A percentile compares a stretch with the other conserved stretches of the same genome.
These are phyloP conservation scores for Aureobasidium lini DNA, from an alignment of 2,329 filamentous ascomycete genomes.

Conservation along the genomic window DNA sequence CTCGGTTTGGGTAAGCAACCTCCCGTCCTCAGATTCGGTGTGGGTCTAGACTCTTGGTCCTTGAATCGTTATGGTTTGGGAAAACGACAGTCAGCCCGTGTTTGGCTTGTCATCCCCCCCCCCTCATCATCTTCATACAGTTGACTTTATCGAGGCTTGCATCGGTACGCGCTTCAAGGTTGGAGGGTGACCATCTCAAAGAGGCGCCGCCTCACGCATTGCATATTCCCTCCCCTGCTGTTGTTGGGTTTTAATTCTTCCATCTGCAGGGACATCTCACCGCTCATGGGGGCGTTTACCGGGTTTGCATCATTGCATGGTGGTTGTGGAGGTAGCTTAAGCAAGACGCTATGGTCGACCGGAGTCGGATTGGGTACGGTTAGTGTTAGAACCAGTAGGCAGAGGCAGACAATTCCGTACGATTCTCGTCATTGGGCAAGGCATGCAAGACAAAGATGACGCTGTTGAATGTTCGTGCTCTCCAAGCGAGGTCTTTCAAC, in stretches of 20 bases:
- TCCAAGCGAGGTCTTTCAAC: not conserved
- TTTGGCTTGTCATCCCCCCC: not conserved
- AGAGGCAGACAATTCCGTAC: not conserved
- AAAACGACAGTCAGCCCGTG: not conserved
- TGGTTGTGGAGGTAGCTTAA: not conserved
- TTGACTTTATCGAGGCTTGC: slow-evolving; percentile 7
- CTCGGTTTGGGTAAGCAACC: not conserved
- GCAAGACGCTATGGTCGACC: slow-evolving; percentile 1
- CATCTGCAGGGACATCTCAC: slow-evolving; percentile 10
- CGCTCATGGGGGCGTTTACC: slow-evolving; percentile 7
- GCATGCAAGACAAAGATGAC: not conserved
- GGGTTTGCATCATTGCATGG: slow-evolving; percentile 10
- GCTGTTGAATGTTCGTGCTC: not conserved
- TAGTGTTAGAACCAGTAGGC: not conserved
- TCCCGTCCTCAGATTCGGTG: slow-evolving; percentile 4
- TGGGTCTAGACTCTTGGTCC: not conserved
- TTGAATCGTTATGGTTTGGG: slow-evolving; percentile 1
- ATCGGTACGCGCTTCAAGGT: slow-evolving; percentile 1
- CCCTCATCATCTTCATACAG: not conserved
- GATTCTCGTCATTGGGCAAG: not conserved
- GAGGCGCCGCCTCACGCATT: slow-evolving; percentile 2
- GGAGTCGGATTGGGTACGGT: not conserved
- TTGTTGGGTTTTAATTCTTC: not conserved
- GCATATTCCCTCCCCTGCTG: not conserved
- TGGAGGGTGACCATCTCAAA: not conserved